Evolutionary conservation across 2,329 filamentous ascomycete genomes (phyloP).

Genomic region (Nothophaeocryptopus gaeumannii): DNA sequence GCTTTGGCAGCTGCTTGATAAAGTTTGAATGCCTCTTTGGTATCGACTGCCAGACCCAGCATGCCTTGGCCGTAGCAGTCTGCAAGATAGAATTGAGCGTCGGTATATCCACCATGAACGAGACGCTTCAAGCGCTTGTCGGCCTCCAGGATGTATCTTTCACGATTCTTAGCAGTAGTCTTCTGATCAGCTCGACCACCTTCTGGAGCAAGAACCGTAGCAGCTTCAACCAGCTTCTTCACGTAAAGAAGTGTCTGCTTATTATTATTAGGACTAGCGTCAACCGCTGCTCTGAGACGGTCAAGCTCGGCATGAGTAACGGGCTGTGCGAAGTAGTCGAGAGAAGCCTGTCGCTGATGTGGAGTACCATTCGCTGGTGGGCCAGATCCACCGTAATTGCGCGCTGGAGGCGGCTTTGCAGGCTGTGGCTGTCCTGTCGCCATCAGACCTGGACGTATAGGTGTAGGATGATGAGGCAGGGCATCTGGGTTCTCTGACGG

Average conservation of each 20-base stretch:
- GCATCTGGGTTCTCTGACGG: constrained; percentile 50
- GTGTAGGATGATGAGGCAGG: constrained; percentile 53
- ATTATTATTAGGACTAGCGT: constrained; percentile 69
- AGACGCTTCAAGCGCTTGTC: constrained; percentile 92
- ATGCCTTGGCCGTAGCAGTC: constrained; percentile 82
- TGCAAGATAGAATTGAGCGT: constrained; percentile 91
- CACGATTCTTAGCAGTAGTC: constrained; percentile 63
- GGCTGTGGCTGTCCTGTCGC: constrained; percentile 29
- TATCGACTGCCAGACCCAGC: constrained; percentile 75
- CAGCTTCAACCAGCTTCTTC: constrained; percentile 82
- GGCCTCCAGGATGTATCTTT: constrained; percentile 80
- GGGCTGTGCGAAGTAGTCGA: constrained; percentile 40
- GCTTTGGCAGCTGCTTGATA: constrained; percentile 93
- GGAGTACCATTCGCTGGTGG: constrained; percentile 29
- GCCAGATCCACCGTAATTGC: constrained; percentile 47
- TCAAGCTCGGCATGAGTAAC: constrained; percentile 77
- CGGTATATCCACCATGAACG: constrained; percentile 66
- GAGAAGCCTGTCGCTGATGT: constrained; percentile 23
- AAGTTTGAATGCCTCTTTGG: constrained; percentile 87
- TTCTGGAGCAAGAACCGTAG: constrained; percentile 73
- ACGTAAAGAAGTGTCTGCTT: constrained; percentile 69
- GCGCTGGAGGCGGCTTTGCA: constrained; percentile 51
- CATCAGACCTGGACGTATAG: constrained; percentile 50
- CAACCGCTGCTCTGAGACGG: constrained; percentile 65
- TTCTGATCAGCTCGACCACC: constrained; percentile 68